Evolutionary conservation across 345 rosid species (phyloP), one percentile per base, ranked within the genome.

Genomic region (Aquilaria sinensis): DNA sequence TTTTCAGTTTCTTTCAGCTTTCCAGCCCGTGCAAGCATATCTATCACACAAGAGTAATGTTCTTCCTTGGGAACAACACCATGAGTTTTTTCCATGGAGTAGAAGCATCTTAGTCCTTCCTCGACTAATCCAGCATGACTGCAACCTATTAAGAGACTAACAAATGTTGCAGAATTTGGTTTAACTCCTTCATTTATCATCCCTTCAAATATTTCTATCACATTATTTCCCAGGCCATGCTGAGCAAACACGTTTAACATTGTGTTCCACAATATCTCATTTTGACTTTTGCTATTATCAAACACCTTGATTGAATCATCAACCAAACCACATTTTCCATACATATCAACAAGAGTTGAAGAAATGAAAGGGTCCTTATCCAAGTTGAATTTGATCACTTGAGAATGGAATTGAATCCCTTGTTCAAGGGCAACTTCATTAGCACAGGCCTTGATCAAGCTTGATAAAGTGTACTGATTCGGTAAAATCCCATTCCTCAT

Each of bases 81-180:
- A 50, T 56, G 68, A 60, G 45, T 60, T 51, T 49, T 64, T 64
- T 61, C 63, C 75, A 75, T 67, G 5, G 67, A 57, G 48, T 64
- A 53, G 32, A 71, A 75, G 51, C 53, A 75, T 14, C 56, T 63
- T 57, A 71, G 52, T 43, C 79, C 79, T 32, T 74, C 70, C 53
- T 75, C 70, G 1, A 75, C 66, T 60, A 75, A 57, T 31, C 79
- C 79, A 67, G 66, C 65, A 67, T 75, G 75, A 67, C 75, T 71
- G 34, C 79, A 75, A 37, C 72, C 75, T 63, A 61, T 63, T n/a
- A 75, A 55, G 52, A 75, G 67, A 63, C 75, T 70, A 41, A 75
- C 67, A 47, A 66, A 66, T 0, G 69, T 66, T 12, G 56, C 65
- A 67, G 72, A 46, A 67, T 69, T 50, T 47, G 67, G 53, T 51